Percentiles rank a stretch among this genome's conserved stretches.
Evolutionary conservation across 768 basidiomycete species (phyloP).

Genomic region (Mycena chlorophos): DNA sequence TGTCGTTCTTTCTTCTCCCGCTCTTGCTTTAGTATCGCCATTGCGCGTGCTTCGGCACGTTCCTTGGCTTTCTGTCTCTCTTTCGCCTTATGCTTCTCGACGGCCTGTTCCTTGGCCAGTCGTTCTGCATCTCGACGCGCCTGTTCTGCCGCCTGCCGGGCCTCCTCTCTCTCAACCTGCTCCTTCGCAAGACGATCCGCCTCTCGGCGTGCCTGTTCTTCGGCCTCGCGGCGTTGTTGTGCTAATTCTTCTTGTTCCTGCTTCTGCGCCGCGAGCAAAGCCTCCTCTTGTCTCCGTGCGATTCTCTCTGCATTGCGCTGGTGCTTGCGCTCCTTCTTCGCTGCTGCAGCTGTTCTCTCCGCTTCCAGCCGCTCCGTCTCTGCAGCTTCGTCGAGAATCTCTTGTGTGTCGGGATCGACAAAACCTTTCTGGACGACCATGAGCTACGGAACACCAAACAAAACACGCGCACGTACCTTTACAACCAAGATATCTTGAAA

Average conservation of each 20-base stretch:
- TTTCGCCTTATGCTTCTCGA: too few species aligned
- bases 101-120: too few species aligned
- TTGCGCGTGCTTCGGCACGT: background rate
- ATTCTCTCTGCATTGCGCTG: constrained; percentile 26
- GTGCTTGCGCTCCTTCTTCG: constrained; percentile 30
- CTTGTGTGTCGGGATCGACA: constrained; percentile 30
- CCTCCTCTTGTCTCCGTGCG: constrained; percentile 13
- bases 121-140: too few species aligned
- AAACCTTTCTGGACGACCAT: constrained; percentile 35
- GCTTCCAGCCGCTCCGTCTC: constrained; percentile 30
- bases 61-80: background rate
- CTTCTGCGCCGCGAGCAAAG: constrained; percentile 12
- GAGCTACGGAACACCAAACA: background rate
- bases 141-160: background rate
- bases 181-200: background rate
- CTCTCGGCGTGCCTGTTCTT: background rate
- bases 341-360: constrained; percentile 26
- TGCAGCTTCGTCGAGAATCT: constrained; percentile 25
- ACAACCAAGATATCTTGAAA: constrained; percentile 32
- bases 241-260: constrained; percentile 5
- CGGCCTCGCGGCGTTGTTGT: background rate
- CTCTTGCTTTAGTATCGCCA: too few species aligned
- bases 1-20: background rate
- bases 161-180: constrained; percentile 1
- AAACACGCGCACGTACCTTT: constrained; percentile 27